These are phyloP conservation scores for Trichoderma gracile DNA, from an alignment of 2,329 filamentous ascomycete species.

Conservation along the genomic window DNA sequence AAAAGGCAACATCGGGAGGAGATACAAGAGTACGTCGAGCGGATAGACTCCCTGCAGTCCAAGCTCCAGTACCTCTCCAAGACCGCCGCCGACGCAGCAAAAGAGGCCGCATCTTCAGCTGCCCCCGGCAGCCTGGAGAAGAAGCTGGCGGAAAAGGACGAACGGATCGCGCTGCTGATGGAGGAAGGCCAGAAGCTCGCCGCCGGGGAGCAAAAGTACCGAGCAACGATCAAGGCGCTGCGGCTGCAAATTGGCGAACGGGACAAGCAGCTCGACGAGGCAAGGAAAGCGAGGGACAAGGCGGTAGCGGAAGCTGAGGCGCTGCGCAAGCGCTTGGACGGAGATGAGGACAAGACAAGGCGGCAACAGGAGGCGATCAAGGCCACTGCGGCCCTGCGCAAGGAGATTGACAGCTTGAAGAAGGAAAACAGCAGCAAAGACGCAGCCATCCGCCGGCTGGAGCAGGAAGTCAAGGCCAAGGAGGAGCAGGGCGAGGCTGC, in stretches of 20 bases:
- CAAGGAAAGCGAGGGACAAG: constrained; percentile 61
- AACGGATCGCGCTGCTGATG: constrained; percentile 85
- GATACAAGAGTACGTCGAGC: constrained; percentile 78
- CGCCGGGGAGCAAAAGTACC: constrained; percentile 80
- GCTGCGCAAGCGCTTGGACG: constrained; percentile 50
- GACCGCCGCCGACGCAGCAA: constrained; percentile 74
- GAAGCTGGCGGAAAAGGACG: constrained; percentile 84
- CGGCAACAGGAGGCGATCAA: constrained; percentile 50
- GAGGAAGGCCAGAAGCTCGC: constrained; percentile 90
- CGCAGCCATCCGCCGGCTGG: constrained; percentile 66
- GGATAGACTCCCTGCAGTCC: constrained; percentile 86
- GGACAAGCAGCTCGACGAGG: constrained; percentile 64
- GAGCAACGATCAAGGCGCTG: constrained; percentile 80
- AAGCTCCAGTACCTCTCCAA: constrained; percentile 87
- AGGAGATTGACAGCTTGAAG: constrained; percentile 41
- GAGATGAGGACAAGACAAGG: constrained; percentile 58
- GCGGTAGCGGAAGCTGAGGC: constrained; percentile 52
- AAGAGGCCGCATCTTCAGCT: constrained; percentile 63
- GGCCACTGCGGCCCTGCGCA: constrained; percentile 53
- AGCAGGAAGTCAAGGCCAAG: constrained; percentile 67
- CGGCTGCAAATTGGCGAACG: constrained; percentile 64
- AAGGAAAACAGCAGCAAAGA: constrained; percentile 62
- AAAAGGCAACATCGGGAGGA: constrained; percentile 68
- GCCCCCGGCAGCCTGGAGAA: constrained; percentile 68
- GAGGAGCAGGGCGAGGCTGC: constrained; percentile 64